Evolutionary conservation across 371 early-diverging fungal species (phyloP), one percentile per base, ranked within the genome.

Genomic region (Cokeromyces recurvatus): DNA sequence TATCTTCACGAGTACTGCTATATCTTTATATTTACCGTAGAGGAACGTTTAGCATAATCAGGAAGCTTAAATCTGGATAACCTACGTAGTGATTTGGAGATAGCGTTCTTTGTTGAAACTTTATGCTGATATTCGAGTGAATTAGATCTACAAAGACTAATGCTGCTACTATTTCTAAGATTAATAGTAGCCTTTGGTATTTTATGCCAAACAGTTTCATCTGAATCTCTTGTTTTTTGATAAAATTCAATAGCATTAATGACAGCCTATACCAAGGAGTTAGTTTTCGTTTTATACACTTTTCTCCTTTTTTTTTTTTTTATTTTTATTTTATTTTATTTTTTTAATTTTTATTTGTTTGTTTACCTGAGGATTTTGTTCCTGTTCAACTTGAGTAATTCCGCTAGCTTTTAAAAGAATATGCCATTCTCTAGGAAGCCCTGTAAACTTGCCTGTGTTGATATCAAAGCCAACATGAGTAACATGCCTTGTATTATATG

Each of bases 141-240:
- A n/a, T n/a, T n/a, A n/a, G n/a, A 22, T 32, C 15, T 34, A 14
- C 25, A 38, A 7, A 22, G 22, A 15, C 14, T 34, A n/a, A 4
- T 14, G 15, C 29, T 29, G 11, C 29, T 29, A 29, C 29, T 29
- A 29, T 11, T 11, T 5, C 7, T 34, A 15, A 5, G 5, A 4
- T 14, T 34, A 11, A n/a, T 34, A 4, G 15, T 34, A 15, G 51
- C 38, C 6, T 51, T 54, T 6, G 59, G 55, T 8, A 63, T 55
- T 38, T 58, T 63, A 41, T 63, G 55, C 63, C 63, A 63, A 6
- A 63, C 59, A 19, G 54, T 51, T 4, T 63, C 59, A 37, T 56
- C 53, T 4, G 35, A 21, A 29, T 50, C 43, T 47, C 51, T 54
- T 25, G 59, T 34, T 34, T 55, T 51, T 46, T 61, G 51, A 29